Evolutionary conservation across 352 stramenopile genomes (phyloP), one percentile per base, ranked within the genome.

Genomic region (Phytophthora sp.): DNA sequence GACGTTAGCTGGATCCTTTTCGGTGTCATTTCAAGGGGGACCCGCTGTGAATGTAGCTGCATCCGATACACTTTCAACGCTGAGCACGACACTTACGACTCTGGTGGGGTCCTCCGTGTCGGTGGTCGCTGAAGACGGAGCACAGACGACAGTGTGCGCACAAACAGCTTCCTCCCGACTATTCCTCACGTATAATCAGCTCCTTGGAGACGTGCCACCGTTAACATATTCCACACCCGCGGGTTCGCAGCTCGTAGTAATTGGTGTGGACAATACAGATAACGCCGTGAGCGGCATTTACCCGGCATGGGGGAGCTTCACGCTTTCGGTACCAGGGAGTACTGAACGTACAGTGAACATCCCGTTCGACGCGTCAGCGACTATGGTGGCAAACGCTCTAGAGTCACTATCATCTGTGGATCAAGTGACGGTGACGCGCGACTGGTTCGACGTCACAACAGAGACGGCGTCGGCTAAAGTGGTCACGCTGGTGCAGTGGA

Each of bases 261-360:
- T 52, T 0, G 55, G 55, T 27, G 82, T 91, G 12, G 61, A 85
- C 26, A 75, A 90, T 50, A 63, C 59, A 0, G 86, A 77, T 20
- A 86, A 87, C 23, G 72, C 59, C 3, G 71, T 97, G 21, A 80
- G 75, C 33, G 90, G 89, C 1, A 78, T 97, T 20, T 92, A 94
- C 26, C 90, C 91, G 2, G 73, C 95, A 1, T 98, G 89, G 88
- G 93, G 93, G 0, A 86, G 74, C 8, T 98, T 98, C 65, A 77
- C 58, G 1, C 63, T 98, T 0, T 55, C 57, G 3, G 79, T 88
- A 21, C 69, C 74, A 20, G 79, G 76, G 12, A 71, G 71, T 39
- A 76, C 47, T 2, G 79, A 89, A 51, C 52, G 58, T 1, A 98
- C 91, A 0, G 31, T 54, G 0, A 55, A 51, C 9, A 69, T 98